phyloP scores from a whole-genome alignment of 2,329 filamentous ascomycete genomes.

The Xylariaceae sp. region DNA sequence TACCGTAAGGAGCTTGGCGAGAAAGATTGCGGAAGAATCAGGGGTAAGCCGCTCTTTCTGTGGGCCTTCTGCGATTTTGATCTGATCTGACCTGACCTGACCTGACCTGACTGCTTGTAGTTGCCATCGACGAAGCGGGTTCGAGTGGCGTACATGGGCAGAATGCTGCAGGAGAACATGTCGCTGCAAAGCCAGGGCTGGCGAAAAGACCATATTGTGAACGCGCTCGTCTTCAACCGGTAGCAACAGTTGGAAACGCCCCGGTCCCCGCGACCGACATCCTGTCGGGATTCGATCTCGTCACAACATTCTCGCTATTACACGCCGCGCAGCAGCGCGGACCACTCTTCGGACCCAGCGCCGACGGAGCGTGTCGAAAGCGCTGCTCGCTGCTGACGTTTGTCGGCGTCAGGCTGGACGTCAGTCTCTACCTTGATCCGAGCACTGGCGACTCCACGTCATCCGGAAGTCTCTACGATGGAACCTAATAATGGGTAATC shows the following conservation, averaged over 20 bases:
- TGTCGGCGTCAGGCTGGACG: background rate
- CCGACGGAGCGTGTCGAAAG: background rate
- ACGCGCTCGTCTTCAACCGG: conserved; percentile 62
- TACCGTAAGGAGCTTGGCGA: conserved; percentile 56
- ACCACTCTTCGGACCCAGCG: background rate
- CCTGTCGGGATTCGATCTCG: conserved; percentile 1
- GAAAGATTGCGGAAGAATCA: conserved; percentile 57
- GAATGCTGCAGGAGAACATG: conserved; percentile 63
- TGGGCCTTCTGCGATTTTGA: conserved; percentile 1
- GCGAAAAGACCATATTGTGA: conserved; percentile 68
- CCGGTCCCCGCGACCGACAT: background rate
- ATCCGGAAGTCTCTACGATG: background rate
- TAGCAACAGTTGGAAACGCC: conserved; percentile 28
- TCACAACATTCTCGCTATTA: background rate
- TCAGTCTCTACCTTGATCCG: background rate
- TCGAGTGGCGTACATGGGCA: conserved; percentile 74
- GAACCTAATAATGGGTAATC: background rate
- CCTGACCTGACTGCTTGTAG: conserved; percentile 34
- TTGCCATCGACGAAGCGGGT: conserved; percentile 55
- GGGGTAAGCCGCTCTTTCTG: conserved; percentile 44
- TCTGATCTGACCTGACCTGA: background rate
- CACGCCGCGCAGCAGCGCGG: background rate
- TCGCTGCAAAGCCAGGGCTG: conserved; percentile 67
- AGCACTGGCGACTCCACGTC: background rate
- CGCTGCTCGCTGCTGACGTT: background rate